Conservation (phyloP, 192 early-diverging fungal genomes). For the Anaeromyces robustus region DNA sequence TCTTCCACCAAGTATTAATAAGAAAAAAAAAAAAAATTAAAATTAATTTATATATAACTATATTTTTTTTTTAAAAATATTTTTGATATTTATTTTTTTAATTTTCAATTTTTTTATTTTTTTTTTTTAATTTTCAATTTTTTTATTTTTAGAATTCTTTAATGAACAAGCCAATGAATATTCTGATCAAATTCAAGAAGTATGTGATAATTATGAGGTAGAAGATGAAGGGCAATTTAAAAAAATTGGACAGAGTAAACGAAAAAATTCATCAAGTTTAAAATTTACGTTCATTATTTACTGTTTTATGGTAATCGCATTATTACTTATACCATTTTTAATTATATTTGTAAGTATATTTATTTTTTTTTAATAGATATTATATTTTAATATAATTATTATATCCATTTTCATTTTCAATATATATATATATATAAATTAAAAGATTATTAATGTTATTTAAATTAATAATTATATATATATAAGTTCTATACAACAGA, state of each 20-base stretch:
- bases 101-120: too few species aligned
- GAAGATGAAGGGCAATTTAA: not conserved
- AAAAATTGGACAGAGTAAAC: not conserved
- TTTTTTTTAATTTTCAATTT: too few species aligned
- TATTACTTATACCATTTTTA: not conserved
- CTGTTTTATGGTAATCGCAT: not conserved
- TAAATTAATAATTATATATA: too few species aligned
- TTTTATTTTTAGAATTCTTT: not conserved
- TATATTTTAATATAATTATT: too few species aligned
- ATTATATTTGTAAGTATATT: not conserved
- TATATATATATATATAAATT: too few species aligned
- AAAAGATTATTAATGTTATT: too few species aligned
- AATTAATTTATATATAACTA: too few species aligned
- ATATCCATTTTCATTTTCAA: too few species aligned
- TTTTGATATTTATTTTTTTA: too few species aligned
- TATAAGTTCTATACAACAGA: not conserved
- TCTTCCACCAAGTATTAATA: not conserved
- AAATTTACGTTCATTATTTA: not conserved
- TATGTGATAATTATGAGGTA: not conserved
- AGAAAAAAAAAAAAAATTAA: too few species aligned
- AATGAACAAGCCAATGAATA: not conserved
- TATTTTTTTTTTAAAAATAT: too few species aligned
- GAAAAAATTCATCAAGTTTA: not conserved
- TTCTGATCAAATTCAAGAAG: not conserved
- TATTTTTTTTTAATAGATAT: too few species aligned